These are phyloP conservation scores for Hemerocallis citrina DNA, from an alignment of 106 monocot species.

Conservation along the genomic window DNA sequence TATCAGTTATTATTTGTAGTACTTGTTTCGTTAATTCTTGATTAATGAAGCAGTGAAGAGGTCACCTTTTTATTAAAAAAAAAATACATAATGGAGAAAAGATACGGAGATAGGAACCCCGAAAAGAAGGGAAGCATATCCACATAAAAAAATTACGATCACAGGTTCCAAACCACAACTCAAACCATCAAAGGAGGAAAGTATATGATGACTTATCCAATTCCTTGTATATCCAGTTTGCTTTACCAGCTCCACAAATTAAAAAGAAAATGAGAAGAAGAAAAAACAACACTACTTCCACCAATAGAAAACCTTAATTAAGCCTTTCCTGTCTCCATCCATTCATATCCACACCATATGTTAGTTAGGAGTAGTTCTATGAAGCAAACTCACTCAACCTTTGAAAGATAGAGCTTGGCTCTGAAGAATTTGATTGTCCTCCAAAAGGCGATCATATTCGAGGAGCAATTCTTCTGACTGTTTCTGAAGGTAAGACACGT, in stretches of 20 bases:
- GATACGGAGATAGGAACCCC: too few species aligned
- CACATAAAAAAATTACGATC: background rate
- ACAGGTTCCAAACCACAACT: background rate
- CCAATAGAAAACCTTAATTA: background rate
- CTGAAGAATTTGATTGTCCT: constrained; percentile 90
- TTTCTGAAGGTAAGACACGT: constrained; percentile 68
- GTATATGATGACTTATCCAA: background rate
- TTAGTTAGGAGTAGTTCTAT: too few species aligned
- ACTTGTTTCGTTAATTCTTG: too few species aligned
- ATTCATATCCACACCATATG: too few species aligned
- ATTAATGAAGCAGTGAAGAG: too few species aligned
- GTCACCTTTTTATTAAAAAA: too few species aligned
- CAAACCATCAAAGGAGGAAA: background rate
- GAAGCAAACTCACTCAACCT: constrained; percentile 7
- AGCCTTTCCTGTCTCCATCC: background rate
- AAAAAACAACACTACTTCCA: background rate
- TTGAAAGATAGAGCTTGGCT: constrained; percentile 41
- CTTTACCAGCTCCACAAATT: background rate
- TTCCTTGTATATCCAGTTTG: background rate
- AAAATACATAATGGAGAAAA: too few species aligned
- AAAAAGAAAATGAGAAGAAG: background rate
- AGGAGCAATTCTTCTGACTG: constrained; percentile 83
- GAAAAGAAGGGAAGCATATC: background rate
- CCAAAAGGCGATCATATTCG: constrained; percentile 76
- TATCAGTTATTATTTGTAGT: too few species aligned